Evolutionary conservation across 2,329 filamentous ascomycete genomes (phyloP).

Genomic region (Fusarium clavum): DNA sequence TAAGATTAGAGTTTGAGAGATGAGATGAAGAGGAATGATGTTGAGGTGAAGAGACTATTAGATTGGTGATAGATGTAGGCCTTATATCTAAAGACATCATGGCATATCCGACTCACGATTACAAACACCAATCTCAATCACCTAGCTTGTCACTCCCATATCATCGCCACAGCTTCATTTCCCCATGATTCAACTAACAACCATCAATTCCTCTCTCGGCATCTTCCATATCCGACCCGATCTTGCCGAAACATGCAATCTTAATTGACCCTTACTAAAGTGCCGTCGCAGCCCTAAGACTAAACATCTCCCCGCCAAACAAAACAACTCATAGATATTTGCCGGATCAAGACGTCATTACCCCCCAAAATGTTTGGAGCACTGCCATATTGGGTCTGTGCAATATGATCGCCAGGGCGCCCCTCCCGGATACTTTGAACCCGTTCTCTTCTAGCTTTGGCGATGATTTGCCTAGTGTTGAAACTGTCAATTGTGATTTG

Average conservation of each 20-base stretch:
- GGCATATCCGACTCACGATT: too few relatives aligned
- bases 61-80: neutral
- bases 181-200: neutral
- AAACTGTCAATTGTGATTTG: neutral
- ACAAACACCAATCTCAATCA: too few relatives aligned
- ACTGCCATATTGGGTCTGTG: neutral
- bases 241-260: neutral
- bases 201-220: neutral
- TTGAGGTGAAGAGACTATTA: neutral
- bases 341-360: constrained; percentile 7
- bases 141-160: neutral
- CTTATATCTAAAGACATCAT: neutral
- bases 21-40: neutral
- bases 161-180: neutral
- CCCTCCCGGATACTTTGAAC: constrained; percentile 16
- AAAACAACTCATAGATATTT: neutral
- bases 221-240: constrained; percentile 12
- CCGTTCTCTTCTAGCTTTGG: neutral
- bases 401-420: constrained; percentile 29
- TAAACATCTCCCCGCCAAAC: neutral
- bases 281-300: neutral
- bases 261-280: neutral
- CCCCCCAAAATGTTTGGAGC: neutral
- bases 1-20: neutral
- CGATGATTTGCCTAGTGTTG: too few relatives aligned